phyloP scores from a whole-genome alignment of 2,329 filamentous ascomycete species.

The Teratosphaeria viscida region DNA sequence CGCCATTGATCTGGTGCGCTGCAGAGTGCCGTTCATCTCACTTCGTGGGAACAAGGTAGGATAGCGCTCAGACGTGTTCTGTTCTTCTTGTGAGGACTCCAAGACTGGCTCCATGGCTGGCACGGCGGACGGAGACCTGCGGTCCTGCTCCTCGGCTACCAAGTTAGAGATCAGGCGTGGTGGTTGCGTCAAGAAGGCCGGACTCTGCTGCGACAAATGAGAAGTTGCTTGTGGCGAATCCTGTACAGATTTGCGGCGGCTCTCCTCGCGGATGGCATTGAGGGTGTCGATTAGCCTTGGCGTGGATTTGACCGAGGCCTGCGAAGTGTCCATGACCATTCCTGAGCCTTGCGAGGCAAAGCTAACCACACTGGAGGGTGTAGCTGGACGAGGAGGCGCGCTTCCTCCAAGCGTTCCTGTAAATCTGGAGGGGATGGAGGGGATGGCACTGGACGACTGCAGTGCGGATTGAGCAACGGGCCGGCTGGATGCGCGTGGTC shows the following conservation, averaged over 20 bases:
- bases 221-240: neutral
- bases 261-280: slow-evolving; percentile 8
- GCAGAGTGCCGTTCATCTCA: neutral
- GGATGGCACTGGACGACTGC: slow-evolving; percentile 11
- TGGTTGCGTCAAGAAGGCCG: slow-evolving; percentile 5
- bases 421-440: slow-evolving; percentile 13
- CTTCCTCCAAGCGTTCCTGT: slow-evolving; percentile 17
- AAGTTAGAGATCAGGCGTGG: slow-evolving; percentile 6
- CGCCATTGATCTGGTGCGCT: neutral
- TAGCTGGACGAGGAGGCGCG: slow-evolving; percentile 10
- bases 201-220: neutral
- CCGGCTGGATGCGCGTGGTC: slow-evolving; percentile 1
- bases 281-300: slow-evolving; percentile 6
- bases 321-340: slow-evolving; percentile 9
- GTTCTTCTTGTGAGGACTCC: slow-evolving; percentile 20
- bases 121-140: slow-evolving; percentile 25
- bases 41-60: slow-evolving; percentile 21
- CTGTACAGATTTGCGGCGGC: neutral
- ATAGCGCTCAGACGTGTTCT: slow-evolving; percentile 25
- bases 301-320: slow-evolving; percentile 4
- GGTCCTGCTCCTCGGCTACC: slow-evolving; percentile 7
- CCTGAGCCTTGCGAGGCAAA: neutral
- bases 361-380: slow-evolving; percentile 6
- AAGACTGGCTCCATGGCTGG: slow-evolving; percentile 19
- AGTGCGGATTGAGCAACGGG: slow-evolving; percentile 1